A percentile compares a stretch with the other conserved stretches of the same genome.
Conservation (phyloP, 2,329 filamentous ascomycete genomes). For the Neocatenulostroma microsporum region DNA sequence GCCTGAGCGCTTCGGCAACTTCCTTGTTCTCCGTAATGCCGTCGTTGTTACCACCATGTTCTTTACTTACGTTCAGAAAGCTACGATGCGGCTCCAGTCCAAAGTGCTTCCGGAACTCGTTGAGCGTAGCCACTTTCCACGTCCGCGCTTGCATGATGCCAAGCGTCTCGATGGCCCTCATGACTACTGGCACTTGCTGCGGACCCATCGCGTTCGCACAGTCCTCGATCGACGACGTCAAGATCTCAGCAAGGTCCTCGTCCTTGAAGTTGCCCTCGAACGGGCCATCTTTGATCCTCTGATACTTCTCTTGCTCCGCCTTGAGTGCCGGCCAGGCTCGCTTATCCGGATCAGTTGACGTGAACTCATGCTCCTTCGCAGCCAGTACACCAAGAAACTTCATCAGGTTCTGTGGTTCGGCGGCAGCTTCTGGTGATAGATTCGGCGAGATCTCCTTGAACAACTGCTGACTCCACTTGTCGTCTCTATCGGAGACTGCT, state of each 20-base stretch:
- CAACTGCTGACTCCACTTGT: slow-evolving; percentile 37
- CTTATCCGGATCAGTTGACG: background rate
- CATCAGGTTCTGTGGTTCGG: slow-evolving; percentile 16
- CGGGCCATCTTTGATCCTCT: slow-evolving; percentile 21
- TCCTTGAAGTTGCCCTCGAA: slow-evolving; percentile 48
- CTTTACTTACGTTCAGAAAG: background rate
- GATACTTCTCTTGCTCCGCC: background rate
- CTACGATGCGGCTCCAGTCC: slow-evolving; percentile 46
- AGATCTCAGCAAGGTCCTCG: slow-evolving; percentile 48
- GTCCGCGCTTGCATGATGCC: slow-evolving; percentile 56
- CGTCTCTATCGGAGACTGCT: slow-evolving; percentile 37
- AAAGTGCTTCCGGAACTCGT: slow-evolving; percentile 59
- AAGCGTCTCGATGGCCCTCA: slow-evolving; percentile 55
- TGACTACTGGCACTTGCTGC: slow-evolving; percentile 49
- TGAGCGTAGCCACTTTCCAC: slow-evolving; percentile 55
- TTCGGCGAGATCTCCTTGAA: slow-evolving; percentile 23
- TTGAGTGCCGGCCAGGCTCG: background rate
- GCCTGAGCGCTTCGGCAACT: slow-evolving; percentile 49
- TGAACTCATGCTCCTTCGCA: background rate
- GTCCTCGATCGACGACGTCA: slow-evolving; percentile 52
- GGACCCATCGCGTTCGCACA: slow-evolving; percentile 53
- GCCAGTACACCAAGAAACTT: slow-evolving; percentile 20
- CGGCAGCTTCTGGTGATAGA: background rate
- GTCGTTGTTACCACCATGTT: slow-evolving; percentile 18
- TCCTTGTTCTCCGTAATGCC: slow-evolving; percentile 52